Evolutionary conservation across 352 stramenopile species (phyloP).

Genomic region (Phytophthora crassamura): DNA sequence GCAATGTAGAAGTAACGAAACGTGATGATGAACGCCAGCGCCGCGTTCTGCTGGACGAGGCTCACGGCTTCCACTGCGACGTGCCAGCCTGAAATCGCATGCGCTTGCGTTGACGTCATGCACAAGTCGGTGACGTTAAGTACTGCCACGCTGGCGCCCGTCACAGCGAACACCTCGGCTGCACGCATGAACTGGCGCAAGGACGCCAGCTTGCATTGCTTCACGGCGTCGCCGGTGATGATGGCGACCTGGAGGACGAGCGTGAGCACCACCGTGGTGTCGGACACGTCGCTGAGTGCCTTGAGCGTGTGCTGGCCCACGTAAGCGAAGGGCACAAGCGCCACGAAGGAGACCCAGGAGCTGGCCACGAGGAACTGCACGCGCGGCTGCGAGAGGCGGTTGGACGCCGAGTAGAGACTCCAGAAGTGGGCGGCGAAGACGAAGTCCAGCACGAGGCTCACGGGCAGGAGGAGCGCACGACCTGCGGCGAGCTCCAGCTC

Average conservation of each 20-base stretch:
- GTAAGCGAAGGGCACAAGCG: conserved; percentile 23
- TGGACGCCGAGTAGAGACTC: conserved; percentile 19
- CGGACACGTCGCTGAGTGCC: conserved; percentile 26
- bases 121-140: conserved; percentile 10
- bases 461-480: conserved; percentile 20
- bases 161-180: conserved; percentile 22
- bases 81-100: conserved; percentile 4
- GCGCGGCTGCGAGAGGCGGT: conserved; percentile 3
- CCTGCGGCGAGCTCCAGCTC: neutral
- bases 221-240: conserved; percentile 38
- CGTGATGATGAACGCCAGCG: conserved; percentile 35
- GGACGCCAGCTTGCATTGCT: conserved; percentile 33
- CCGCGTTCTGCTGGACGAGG: conserved; percentile 26
- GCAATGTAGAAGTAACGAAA: conserved; percentile 42
- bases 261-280: conserved; percentile 26
- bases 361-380: conserved; percentile 11
- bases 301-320: conserved; percentile 8
- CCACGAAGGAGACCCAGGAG: conserved; percentile 16
- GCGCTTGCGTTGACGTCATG: neutral
- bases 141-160: conserved; percentile 1
- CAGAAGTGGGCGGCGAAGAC: conserved; percentile 22
- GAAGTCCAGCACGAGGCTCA: conserved; percentile 28
- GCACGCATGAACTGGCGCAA: conserved; percentile 29
- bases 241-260: conserved; percentile 42
- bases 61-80: neutral